Percentiles rank a stretch among this genome's conserved stretches.
Conservation (phyloP, 192 early-diverging fungal species). For the Umbelopsis vinacea region DNA sequence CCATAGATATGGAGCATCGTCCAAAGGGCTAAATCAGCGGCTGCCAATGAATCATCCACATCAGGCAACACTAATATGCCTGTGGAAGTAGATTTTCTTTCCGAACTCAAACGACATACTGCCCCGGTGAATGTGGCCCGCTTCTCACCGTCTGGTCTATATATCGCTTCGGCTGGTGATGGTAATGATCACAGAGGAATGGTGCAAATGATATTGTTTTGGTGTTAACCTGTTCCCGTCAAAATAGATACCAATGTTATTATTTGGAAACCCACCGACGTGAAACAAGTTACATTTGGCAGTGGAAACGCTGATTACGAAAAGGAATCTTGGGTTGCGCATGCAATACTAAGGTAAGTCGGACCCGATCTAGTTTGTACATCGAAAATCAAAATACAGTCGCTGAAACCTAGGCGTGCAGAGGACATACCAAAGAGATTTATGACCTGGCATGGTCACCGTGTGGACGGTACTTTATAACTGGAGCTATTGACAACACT, state of each 20-base stretch:
- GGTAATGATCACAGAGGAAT: conserved; percentile 41
- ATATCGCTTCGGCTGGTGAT: conserved; percentile 90
- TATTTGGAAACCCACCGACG: conserved; percentile 76
- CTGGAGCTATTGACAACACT: conserved; percentile 88
- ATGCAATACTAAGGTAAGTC: conserved; percentile 63
- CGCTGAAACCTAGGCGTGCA: conserved; percentile 16
- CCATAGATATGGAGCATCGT: conserved; percentile 62
- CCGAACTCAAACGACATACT: conserved; percentile 83
- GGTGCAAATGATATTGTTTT: too few species aligned
- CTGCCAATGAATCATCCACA: neutral
- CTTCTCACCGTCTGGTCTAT: conserved; percentile 74
- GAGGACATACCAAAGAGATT: conserved; percentile 80
- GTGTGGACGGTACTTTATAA: conserved; percentile 76
- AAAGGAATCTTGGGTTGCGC: conserved; percentile 78
- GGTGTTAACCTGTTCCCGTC: too few species aligned
- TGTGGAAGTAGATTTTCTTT: conserved; percentile 72
- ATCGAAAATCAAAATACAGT: neutral
- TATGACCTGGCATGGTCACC: conserved; percentile 96
- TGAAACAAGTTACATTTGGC: conserved; percentile 45
- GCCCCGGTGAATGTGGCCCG: conserved; percentile 93
- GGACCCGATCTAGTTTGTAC: neutral
- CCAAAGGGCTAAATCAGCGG: neutral
- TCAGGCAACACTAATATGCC: conserved; percentile 48
- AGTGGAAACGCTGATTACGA: conserved; percentile 45
- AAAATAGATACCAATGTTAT: conserved; percentile 80